A percentile compares a stretch with the other conserved stretches of the same genome.
Conservation (phyloP, 768 basidiomycete species). For the Tubosaeta sp. region DNA sequence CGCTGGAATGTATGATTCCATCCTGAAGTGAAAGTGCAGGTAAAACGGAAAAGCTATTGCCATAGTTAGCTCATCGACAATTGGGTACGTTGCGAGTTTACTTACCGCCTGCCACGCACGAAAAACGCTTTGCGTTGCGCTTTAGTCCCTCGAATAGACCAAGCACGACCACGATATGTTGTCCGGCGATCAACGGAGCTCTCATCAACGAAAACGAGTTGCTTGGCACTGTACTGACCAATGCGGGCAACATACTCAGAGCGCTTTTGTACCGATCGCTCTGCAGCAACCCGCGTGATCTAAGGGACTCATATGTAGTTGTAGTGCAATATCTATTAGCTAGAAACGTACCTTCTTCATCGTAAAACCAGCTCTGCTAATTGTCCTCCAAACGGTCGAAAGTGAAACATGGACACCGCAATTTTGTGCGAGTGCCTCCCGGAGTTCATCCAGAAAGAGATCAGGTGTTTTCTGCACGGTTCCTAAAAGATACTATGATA, state of each 20-base stretch:
- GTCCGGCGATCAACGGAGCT: neutral
- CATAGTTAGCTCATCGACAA: too few relatives aligned
- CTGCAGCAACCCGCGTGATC: neutral
- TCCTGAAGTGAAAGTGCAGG: neutral
- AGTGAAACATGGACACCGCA: neutral
- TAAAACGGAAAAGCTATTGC: conserved; percentile 3
- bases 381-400: neutral
- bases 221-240: neutral
- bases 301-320: too few relatives aligned
- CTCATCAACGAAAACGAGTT: neutral
- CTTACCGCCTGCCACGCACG: neutral
- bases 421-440: neutral
- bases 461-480: neutral
- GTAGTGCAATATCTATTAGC: too few relatives aligned
- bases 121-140: neutral
- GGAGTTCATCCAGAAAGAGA: neutral
- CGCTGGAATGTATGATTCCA: conserved; percentile 1
- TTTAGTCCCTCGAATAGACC: neutral
- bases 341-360: neutral
- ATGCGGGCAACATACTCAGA: neutral
- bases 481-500: neutral
- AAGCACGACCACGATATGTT: neutral
- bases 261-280: neutral
- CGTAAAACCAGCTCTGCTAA: neutral
- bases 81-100: too few relatives aligned